Conservation (phyloP, 2,329 filamentous ascomycete species). For the Shiraia sp. region DNA sequence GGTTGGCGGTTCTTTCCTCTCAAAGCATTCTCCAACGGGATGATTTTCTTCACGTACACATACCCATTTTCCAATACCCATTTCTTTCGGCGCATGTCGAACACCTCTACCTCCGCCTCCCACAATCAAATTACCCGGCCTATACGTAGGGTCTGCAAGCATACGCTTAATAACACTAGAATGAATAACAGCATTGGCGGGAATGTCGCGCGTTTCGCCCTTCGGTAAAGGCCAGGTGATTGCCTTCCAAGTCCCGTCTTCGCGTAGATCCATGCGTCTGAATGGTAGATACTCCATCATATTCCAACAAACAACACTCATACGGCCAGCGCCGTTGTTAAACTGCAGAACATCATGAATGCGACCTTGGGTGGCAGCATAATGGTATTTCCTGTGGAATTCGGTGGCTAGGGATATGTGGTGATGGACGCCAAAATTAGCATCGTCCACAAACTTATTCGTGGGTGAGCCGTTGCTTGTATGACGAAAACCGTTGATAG, state of each 20-base stretch:
- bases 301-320: constrained; percentile 70
- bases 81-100: constrained; percentile 60
- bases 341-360: constrained; percentile 75
- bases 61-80: constrained; percentile 75
- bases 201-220: constrained; percentile 78
- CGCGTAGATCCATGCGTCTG: constrained; percentile 74
- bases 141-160: constrained; percentile 64
- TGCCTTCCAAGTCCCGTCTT: constrained; percentile 75
- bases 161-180: constrained; percentile 75
- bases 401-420: constrained; percentile 23
- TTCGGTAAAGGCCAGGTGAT: constrained; percentile 80
- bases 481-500: not conserved
- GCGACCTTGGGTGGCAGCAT: constrained; percentile 56
- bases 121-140: constrained; percentile 78
- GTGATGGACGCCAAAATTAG: constrained; percentile 19
- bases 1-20: constrained; percentile 42
- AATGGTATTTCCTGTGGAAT: constrained; percentile 64
- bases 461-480: constrained; percentile 1
- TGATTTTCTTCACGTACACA: constrained; percentile 67
- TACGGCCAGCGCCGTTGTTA: constrained; percentile 58
- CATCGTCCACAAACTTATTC: constrained; percentile 15
- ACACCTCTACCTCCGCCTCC: constrained; percentile 76
- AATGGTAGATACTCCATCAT: constrained; percentile 83
- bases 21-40: constrained; percentile 69
- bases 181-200: constrained; percentile 70